Percentiles rank a stretch among this genome's conserved stretches.
Conservation (phyloP, 2,329 filamentous ascomycete genomes). For the Aspergillus sp. region DNA sequence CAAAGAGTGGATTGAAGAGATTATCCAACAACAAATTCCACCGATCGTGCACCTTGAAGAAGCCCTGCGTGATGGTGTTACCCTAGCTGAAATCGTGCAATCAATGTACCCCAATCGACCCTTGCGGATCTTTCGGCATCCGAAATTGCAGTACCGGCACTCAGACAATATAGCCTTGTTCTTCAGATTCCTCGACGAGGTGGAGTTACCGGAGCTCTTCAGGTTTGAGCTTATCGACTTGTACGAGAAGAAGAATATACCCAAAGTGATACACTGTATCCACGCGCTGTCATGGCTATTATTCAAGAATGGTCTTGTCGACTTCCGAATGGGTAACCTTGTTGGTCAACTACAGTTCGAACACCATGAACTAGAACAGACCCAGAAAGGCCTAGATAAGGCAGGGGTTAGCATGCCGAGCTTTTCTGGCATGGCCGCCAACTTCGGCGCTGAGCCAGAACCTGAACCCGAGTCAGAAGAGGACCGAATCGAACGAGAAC, state of each 20-base stretch:
- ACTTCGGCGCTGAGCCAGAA: constrained; percentile 82
- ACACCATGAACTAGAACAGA: constrained; percentile 94
- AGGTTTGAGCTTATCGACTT: constrained; percentile 95
- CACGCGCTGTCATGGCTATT: constrained; percentile 97
- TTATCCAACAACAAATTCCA: constrained; percentile 80
- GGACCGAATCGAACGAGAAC: constrained; percentile 77
- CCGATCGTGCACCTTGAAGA: constrained; percentile 94
- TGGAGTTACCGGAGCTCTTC: constrained; percentile 91
- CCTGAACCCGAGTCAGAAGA: constrained; percentile 80
- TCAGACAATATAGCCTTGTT: constrained; percentile 98
- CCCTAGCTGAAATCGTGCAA: constrained; percentile 89
- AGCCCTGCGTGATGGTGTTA: constrained; percentile 87
- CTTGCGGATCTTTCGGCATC: constrained; percentile 79
- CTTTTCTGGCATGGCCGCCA: constrained; percentile 95
- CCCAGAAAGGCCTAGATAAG: constrained; percentile 95
- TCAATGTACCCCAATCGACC: constrained; percentile 75
- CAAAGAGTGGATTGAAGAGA: constrained; percentile 97
- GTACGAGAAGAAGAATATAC: constrained; percentile 99
- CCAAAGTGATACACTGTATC: constrained; percentile 98
- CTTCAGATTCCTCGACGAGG: constrained; percentile 87
- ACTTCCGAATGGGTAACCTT: constrained; percentile 94
- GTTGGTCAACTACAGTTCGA: constrained; percentile 97
- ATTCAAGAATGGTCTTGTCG: constrained; percentile 89
- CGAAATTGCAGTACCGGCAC: constrained; percentile 86
- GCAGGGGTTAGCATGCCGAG: constrained; percentile 94